phyloP scores from a whole-genome alignment of 2,329 filamentous ascomycete species.

The Fusarium siculi region DNA sequence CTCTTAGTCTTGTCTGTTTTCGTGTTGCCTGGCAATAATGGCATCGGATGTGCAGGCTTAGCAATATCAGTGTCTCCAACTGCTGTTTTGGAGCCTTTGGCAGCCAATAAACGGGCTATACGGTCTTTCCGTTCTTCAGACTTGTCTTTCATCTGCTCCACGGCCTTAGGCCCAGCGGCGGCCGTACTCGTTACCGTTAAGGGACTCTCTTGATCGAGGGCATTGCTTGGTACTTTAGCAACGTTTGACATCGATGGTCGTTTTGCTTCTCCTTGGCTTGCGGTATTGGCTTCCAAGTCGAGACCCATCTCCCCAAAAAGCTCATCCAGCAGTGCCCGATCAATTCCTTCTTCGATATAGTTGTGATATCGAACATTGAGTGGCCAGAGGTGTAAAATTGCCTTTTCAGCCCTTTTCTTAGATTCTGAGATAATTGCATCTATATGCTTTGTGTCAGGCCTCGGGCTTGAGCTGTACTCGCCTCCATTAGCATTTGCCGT shows the following conservation, averaged over 20 bases:
- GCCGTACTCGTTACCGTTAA: background rate
- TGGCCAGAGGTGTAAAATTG: constrained; percentile 71
- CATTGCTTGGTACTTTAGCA: background rate
- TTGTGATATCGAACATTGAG: constrained; percentile 79
- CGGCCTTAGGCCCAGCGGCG: constrained; percentile 31
- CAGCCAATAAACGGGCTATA: constrained; percentile 80
- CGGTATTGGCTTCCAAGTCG: constrained; percentile 46
- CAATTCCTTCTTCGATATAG: constrained; percentile 78
- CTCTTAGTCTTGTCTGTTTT: constrained; percentile 34
- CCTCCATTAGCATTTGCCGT: background rate
- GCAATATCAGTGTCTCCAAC: constrained; percentile 16
- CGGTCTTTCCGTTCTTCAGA: constrained; percentile 78
- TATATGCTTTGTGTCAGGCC: background rate
- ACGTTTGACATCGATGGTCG: background rate
- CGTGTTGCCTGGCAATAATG: constrained; percentile 37
- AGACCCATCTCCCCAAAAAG: constrained; percentile 78
- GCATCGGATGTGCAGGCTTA: background rate
- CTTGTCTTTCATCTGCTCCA: constrained; percentile 61
- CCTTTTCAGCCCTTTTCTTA: constrained; percentile 71
- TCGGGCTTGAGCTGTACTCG: background rate
- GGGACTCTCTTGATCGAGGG: background rate
- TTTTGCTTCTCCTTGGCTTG: background rate
- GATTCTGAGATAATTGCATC: constrained; percentile 49
- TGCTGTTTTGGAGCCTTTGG: constrained; percentile 68
- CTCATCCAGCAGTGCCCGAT: constrained; percentile 68